Conservation (phyloP, 2,329 filamentous ascomycete genomes). For the Chrysosporium queenslandicum region DNA sequence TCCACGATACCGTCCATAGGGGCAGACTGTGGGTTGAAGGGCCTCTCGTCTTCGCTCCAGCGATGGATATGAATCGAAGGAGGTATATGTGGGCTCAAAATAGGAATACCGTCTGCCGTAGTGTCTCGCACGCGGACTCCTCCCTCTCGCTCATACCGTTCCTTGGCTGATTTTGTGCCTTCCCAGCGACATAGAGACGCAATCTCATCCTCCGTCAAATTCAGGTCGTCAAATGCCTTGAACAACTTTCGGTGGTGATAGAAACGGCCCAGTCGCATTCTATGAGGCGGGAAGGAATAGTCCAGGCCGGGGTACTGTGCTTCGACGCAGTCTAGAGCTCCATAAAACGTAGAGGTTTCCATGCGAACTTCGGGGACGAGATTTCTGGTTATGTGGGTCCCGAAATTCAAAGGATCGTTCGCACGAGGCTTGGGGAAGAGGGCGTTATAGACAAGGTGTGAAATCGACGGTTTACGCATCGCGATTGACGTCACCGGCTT, state of each 20-base stretch:
- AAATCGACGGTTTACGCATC: constrained; percentile 53
- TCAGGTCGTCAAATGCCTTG: constrained; percentile 50
- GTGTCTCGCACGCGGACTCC: constrained; percentile 52
- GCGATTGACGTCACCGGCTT: not conserved
- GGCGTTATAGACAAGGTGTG: constrained; percentile 49
- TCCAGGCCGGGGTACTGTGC: constrained; percentile 57
- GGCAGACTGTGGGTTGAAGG: not conserved
- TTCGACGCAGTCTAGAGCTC: constrained; percentile 53
- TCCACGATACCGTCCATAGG: constrained; percentile 17
- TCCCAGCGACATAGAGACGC: constrained; percentile 53
- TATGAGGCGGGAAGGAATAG: constrained; percentile 52
- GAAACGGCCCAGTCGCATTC: constrained; percentile 52
- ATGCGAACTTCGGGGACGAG: constrained; percentile 56
- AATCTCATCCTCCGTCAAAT: constrained; percentile 51
- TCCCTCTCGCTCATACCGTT: constrained; percentile 45
- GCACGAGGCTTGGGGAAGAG: constrained; percentile 49
- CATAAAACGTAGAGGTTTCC: constrained; percentile 56
- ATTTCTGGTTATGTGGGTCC: constrained; percentile 50
- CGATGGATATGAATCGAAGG: constrained; percentile 28
- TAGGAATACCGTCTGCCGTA: constrained; percentile 48
- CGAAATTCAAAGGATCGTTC: constrained; percentile 50
- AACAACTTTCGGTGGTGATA: constrained; percentile 53
- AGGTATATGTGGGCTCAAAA: constrained; percentile 37
- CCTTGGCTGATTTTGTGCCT: constrained; percentile 40
- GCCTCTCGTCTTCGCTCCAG: constrained; percentile 17